phyloP scores from a whole-genome alignment of 2,329 filamentous ascomycete species.

The Gnomoniopsis sp. region DNA sequence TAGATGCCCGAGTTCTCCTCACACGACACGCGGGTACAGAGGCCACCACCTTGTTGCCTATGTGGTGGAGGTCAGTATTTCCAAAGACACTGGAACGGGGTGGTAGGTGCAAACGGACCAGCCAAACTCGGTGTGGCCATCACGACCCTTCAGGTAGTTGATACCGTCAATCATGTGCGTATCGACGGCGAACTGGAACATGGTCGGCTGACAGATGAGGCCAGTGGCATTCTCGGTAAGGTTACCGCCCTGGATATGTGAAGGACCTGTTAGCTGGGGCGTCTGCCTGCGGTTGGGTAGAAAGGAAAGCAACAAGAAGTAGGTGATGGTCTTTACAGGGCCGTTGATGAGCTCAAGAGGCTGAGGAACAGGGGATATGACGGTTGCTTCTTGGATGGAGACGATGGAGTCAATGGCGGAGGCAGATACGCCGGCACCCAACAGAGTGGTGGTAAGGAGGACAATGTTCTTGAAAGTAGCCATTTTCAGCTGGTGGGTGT shows the following conservation, averaged over 20 bases:
- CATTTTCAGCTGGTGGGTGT: not conserved
- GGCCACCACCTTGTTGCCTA: not conserved
- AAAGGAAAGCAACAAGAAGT: not conserved
- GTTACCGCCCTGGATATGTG: not conserved
- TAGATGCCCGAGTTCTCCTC: not conserved
- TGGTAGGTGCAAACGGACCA: not conserved
- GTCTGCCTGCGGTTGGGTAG: not conserved
- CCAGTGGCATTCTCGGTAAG: not conserved
- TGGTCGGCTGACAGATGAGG: constrained; percentile 2
- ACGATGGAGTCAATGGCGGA: not conserved
- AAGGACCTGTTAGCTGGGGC: not conserved
- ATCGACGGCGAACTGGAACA: not conserved
- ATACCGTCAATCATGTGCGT: not conserved
- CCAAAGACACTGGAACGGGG: not conserved
- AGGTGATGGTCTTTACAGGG: not conserved
- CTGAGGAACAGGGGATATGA: not conserved
- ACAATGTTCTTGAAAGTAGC: not conserved
- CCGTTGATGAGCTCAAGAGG: not conserved
- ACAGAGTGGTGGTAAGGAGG: not conserved
- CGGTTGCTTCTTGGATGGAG: not conserved
- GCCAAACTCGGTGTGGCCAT: not conserved
- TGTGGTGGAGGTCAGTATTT: not conserved
- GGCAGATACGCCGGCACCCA: not conserved
- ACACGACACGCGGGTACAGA: constrained; percentile 1
- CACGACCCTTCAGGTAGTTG: not conserved